phyloP scores from a whole-genome alignment of 176 grass and related monocot species.

The Eremochloa ophiuroides region DNA sequence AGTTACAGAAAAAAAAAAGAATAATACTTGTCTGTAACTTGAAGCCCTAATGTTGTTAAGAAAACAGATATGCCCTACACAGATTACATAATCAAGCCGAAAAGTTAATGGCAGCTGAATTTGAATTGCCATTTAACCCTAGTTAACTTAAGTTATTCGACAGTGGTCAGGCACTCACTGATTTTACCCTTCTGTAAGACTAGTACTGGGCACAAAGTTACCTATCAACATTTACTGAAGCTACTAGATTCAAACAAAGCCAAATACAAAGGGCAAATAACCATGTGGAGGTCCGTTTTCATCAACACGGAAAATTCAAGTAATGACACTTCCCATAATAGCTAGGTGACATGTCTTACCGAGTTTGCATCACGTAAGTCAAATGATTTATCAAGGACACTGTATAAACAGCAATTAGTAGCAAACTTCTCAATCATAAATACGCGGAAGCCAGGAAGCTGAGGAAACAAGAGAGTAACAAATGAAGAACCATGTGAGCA shows the following conservation, averaged over 20 bases:
- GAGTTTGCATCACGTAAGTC: conserved; percentile 85
- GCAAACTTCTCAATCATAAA: conserved; percentile 93
- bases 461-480: conserved; percentile 23
- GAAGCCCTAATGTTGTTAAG: background rate
- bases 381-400: conserved; percentile 95
- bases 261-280: background rate
- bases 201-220: conserved; percentile 9
- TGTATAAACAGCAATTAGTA: conserved; percentile 78
- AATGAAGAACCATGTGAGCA: conserved; percentile 18
- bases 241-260: background rate
- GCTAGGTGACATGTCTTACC: conserved; percentile 40
- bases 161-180: background rate
- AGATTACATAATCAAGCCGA: background rate
- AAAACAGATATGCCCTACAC: background rate
- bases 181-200: background rate
- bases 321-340: background rate
- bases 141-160: conserved; percentile 13
- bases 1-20: too few relatives aligned
- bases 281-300: conserved; percentile 1
- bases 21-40: background rate
- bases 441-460: conserved; percentile 87
- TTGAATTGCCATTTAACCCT: conserved; percentile 1
- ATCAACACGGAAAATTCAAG: conserved; percentile 9
- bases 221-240: conserved; percentile 15
- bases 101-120: background rate